Conservation (phyloP, 2,329 filamentous ascomycete species). For the Ophiostoma sp. region DNA sequence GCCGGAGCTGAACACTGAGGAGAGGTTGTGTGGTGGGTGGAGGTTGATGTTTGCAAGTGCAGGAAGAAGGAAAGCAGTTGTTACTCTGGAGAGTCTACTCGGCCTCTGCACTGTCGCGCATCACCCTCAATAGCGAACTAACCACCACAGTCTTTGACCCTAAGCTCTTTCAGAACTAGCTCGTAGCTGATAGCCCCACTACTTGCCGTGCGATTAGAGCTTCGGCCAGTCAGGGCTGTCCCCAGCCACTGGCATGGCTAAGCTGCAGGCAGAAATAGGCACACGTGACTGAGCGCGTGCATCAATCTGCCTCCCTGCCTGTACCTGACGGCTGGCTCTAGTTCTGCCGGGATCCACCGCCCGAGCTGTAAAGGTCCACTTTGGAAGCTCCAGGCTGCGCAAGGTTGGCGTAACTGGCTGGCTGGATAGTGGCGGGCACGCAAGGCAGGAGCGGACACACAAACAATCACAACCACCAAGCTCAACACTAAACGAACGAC, state of each 20-base stretch:
- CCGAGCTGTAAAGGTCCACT: slow-evolving; percentile 7
- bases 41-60: background rate
- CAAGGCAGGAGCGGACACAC: background rate
- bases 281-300: slow-evolving; percentile 24
- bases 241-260: slow-evolving; percentile 14
- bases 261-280: background rate
- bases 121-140: slow-evolving; percentile 4
- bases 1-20: too few species aligned
- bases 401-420: slow-evolving; percentile 32
- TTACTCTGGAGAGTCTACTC: background rate
- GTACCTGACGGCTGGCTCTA: background rate
- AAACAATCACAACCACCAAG: slow-evolving; percentile 18
- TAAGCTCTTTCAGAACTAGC: slow-evolving; percentile 12
- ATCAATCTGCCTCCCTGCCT: background rate
- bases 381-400: slow-evolving; percentile 33
- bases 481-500: slow-evolving; percentile 1
- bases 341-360: slow-evolving; percentile 28
- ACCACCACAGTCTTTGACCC: background rate
- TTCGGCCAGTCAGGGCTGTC: slow-evolving; percentile 2
- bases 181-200: background rate
- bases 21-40: background rate
- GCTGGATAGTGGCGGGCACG: slow-evolving; percentile 13
- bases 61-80: background rate
- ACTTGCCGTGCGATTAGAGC: slow-evolving; percentile 15
- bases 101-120: slow-evolving; percentile 20